These are phyloP conservation scores for Agastache rugosa DNA, from an alignment of 257 asterid species.

Conservation along the genomic window DNA sequence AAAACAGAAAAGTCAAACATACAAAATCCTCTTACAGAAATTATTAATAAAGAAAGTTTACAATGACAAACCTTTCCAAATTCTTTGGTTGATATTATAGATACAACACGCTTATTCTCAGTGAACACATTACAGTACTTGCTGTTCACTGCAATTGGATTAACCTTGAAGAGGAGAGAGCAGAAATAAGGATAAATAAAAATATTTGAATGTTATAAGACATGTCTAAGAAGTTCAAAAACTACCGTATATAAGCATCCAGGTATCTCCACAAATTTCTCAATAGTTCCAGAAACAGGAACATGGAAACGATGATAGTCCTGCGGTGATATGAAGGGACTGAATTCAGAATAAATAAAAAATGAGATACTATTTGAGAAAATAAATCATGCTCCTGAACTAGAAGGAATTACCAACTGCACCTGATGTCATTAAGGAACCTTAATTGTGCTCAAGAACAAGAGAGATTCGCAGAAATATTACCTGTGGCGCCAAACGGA, in stretches of 20 bases:
- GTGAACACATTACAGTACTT: conserved; percentile 98
- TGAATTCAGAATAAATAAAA: conserved; percentile 6
- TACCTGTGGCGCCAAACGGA: conserved; percentile 99
- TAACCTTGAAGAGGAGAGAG: conserved; percentile 66
- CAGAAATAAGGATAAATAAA: conserved; percentile 37
- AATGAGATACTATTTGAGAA: conserved; percentile 12
- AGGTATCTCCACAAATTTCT: conserved; percentile 81
- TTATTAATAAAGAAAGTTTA: conserved; percentile 16
- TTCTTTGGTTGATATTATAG: conserved; percentile 78
- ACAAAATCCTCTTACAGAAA: conserved; percentile 4
- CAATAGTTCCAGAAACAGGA: conserved; percentile 94
- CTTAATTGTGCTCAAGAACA: conserved; percentile 23
- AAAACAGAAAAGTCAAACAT: background rate
- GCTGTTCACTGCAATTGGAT: conserved; percentile 99
- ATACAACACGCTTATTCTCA: conserved; percentile 88
- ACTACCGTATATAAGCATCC: conserved; percentile 96
- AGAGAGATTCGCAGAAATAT: conserved; percentile 17
- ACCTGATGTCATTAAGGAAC: background rate
- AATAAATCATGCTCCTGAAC: conserved; percentile 22
- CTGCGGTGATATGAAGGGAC: conserved; percentile 51
- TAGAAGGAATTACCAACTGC: conserved; percentile 15
- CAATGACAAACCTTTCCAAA: conserved; percentile 87
- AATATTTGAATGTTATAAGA: conserved; percentile 25
- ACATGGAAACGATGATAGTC: conserved; percentile 95
- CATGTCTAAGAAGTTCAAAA: conserved; percentile 24